Percentiles rank a stretch among this genome's conserved stretches.
phyloP scores from a whole-genome alignment of 371 early-diverging fungal species.

The Mucor plumbeus region DNA sequence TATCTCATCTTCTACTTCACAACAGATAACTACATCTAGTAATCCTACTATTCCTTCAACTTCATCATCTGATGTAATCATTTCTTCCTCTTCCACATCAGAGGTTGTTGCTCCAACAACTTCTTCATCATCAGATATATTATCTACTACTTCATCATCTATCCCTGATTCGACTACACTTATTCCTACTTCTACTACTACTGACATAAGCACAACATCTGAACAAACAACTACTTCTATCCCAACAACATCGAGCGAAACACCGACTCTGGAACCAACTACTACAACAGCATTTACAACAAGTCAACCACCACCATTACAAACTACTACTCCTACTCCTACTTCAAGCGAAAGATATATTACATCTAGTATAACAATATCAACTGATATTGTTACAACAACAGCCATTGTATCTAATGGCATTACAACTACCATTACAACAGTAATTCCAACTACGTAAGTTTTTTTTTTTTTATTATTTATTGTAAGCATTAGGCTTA shows the following conservation, averaged over 20 bases:
- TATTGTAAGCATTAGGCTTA: neutral
- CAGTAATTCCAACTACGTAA: conserved; percentile 44
- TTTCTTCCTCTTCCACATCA: neutral
- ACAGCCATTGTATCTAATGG: conserved; percentile 34
- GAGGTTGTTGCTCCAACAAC: neutral
- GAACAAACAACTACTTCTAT: conserved; percentile 1
- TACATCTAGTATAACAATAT: conserved; percentile 22
- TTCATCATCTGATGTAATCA: neutral
- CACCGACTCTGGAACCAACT: conserved; percentile 1
- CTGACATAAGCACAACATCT: conserved; percentile 3
- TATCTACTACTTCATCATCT: neutral
- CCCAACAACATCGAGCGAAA: neutral
- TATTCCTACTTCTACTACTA: neutral
- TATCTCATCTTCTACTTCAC: neutral
- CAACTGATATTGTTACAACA: conserved; percentile 31
- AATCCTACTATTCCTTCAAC: neutral
- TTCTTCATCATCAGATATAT: neutral
- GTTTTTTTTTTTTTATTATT: conserved; percentile 5
- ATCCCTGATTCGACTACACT: conserved; percentile 6
- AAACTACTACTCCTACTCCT: conserved; percentile 6
- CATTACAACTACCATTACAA: conserved; percentile 30
- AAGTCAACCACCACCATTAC: conserved; percentile 6
- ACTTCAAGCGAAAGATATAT: conserved; percentile 14
- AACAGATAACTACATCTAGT: neutral
- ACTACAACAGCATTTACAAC: conserved; percentile 6